Conservation (phyloP, 2,329 filamentous ascomycete species). For the Dactylonectria estremocensis region DNA sequence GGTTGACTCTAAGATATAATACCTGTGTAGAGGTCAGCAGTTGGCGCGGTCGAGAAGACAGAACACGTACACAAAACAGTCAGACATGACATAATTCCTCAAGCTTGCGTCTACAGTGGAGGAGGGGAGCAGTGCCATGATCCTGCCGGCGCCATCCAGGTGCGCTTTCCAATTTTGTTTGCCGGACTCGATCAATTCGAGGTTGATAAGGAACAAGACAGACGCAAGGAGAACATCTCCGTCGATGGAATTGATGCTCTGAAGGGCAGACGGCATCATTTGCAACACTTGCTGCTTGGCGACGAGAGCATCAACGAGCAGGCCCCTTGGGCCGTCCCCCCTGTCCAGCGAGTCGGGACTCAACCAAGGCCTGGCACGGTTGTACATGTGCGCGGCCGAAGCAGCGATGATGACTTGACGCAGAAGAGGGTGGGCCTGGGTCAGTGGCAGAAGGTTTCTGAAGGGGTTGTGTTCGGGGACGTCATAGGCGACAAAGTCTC, state of each 20-base stretch:
- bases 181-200: conserved; percentile 66
- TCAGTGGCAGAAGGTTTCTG: conserved; percentile 60
- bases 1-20: conserved; percentile 63
- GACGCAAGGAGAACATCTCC: conserved; percentile 62
- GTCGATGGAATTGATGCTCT: conserved; percentile 55
- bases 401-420: conserved; percentile 65
- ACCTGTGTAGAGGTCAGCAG: conserved; percentile 50
- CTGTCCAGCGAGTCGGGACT: conserved; percentile 46
- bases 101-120: conserved; percentile 54
- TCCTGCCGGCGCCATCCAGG: conserved; percentile 61
- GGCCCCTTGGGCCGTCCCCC: conserved; percentile 45
- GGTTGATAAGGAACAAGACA: conserved; percentile 65
- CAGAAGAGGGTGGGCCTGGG: conserved; percentile 58
- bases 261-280: conserved; percentile 58
- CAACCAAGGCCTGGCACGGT: conserved; percentile 55
- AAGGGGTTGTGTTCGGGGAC: conserved; percentile 62
- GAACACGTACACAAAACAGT: conserved; percentile 61
- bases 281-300: conserved; percentile 63
- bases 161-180: conserved; percentile 64
- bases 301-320: conserved; percentile 61
- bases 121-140: conserved; percentile 59
- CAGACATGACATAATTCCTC: conserved; percentile 63
- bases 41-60: background rate
- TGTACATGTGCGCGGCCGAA: conserved; percentile 65
- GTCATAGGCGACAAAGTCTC: conserved; percentile 66